Base-by-base conservation (phyloP, 2,329 filamentous ascomycete genomes). In the Metarhizium anisopliae region DNA sequence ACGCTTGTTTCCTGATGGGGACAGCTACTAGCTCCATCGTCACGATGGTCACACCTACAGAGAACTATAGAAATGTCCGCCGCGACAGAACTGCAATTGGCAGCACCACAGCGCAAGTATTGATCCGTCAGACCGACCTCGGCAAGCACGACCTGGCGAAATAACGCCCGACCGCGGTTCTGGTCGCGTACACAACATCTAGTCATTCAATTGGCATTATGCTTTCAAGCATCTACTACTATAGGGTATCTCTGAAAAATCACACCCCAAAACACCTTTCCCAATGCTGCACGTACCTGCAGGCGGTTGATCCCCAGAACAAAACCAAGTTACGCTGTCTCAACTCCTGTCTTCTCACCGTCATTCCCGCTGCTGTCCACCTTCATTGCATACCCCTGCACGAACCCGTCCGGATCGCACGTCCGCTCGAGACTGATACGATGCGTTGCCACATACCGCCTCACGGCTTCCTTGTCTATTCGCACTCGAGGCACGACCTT, bases 381-480 rank as follows among this genome's bases (percentile, higher is more conserved):
- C 63, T 75, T 79, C 51, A 79, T 71, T 13, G 82, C 82, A 68
- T 87, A 88, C 54, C 83, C 80, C 59, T 86, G 82, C 6, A 86
- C 71, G 62, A 96, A 96, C 1, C 89, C 90, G 1, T 84, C 79
- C 5, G 85, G 80, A 68, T 89, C 86, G 53, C 94, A 89, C 1
- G 85, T 79, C 63, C 79, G 80, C 54, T 82, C 79, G 52, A 93
- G 67, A 53, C 78, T 79, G 56, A 92, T 81, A 49, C 75, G 73
- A 63, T 90, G 79, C 55, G 71, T 73, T 51, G 78, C 74, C 11
- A 86, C 82, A 84, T 89, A 95, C 45, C 77, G 78, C 62, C 84
- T 76, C 6, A 95, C 73, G 3, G 74, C 76, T 38, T 75, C 72
- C 67, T 79, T 81, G 57, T 80, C 77, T 56, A 85, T 65, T 30